Percentiles rank a stretch among this genome's conserved stretches.
Conservation (phyloP, 495 filamentous ascomycete genomes). For the Aspergillus egyptiacus region DNA sequence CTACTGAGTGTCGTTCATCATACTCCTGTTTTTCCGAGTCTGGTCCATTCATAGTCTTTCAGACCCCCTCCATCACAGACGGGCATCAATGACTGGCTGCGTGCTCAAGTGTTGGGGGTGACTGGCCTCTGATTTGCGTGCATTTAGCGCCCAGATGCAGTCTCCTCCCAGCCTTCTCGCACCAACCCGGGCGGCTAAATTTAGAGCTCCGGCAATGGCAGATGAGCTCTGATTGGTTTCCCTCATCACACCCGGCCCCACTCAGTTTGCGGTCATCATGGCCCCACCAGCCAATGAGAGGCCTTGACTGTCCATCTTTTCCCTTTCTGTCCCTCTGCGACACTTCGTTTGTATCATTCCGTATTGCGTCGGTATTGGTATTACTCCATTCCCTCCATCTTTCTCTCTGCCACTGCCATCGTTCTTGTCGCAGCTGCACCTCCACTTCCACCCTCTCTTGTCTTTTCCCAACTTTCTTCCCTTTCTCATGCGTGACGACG, state of each 20-base stretch:
- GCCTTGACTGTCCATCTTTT: slow-evolving; percentile 5
- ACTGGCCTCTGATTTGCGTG: slow-evolving; percentile 31
- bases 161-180: slow-evolving; percentile 23
- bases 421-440: not conserved
- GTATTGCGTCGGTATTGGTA: slow-evolving; percentile 10
- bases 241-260: slow-evolving; percentile 9
- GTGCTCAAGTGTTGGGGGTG: slow-evolving; percentile 13
- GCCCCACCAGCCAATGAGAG: slow-evolving; percentile 15
- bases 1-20: too few species aligned
- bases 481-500: slow-evolving; percentile 18
- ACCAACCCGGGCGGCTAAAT: slow-evolving; percentile 38
- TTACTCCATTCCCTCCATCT: not conserved
- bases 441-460: not conserved
- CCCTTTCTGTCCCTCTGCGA: slow-evolving; percentile 15
- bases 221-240: slow-evolving; percentile 16
- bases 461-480: slow-evolving; percentile 16
- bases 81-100: slow-evolving; percentile 11
- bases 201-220: slow-evolving; percentile 32
- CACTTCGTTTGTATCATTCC: slow-evolving; percentile 14
- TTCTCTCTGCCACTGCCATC: not conserved
- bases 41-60: not conserved
- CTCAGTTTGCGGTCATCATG: slow-evolving; percentile 11
- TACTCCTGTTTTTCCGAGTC: not conserved
- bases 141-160: slow-evolving; percentile 35
- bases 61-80: slow-evolving; percentile 4